A percentile compares a stretch with the other conserved stretches of the same genome.
phyloP scores from a whole-genome alignment of 2,329 filamentous ascomycete genomes.

The Fusarium torreyae region DNA sequence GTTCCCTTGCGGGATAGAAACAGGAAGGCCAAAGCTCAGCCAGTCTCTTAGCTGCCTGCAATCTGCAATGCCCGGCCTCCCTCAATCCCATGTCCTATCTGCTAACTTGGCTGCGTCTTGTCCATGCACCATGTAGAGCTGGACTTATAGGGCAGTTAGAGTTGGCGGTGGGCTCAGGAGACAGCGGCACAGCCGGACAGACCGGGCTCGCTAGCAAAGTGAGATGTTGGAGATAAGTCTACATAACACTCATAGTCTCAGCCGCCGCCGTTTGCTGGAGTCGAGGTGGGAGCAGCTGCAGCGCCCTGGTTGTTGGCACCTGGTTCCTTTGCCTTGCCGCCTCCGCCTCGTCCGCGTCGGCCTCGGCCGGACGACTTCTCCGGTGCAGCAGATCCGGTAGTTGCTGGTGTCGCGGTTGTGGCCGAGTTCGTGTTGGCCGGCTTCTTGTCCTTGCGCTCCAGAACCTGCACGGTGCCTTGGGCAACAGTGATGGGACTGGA shows the following conservation, averaged over 20 bases:
- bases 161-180: slow-evolving; percentile 8
- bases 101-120: slow-evolving; percentile 10
- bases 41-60: slow-evolving; percentile 22
- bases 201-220: slow-evolving; percentile 24
- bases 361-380: slow-evolving; percentile 54
- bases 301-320: slow-evolving; percentile 30
- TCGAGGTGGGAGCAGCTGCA: slow-evolving; percentile 2
- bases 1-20: slow-evolving; percentile 1
- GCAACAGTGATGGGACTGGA: slow-evolving; percentile 87
- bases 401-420: slow-evolving; percentile 35
- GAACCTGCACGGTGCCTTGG: slow-evolving; percentile 87
- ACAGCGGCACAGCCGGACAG: slow-evolving; percentile 26
- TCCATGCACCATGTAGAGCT: slow-evolving; percentile 26
- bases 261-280: slow-evolving; percentile 37
- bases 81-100: slow-evolving; percentile 1
- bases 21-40: slow-evolving; percentile 3
- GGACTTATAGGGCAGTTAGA: slow-evolving; percentile 19
- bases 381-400: slow-evolving; percentile 35
- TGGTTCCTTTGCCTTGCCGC: slow-evolving; percentile 48
- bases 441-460: slow-evolving; percentile 81
- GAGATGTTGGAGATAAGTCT: slow-evolving; percentile 36
- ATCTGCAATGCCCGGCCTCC: slow-evolving; percentile 1
- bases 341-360: slow-evolving; percentile 54
- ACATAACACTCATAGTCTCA: slow-evolving; percentile 24
- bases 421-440: slow-evolving; percentile 44